Evolutionary conservation across 2,329 filamentous ascomycete genomes (phyloP), one percentile per base, ranked within the genome.

Genomic region (Aspergillus proliferans): DNA sequence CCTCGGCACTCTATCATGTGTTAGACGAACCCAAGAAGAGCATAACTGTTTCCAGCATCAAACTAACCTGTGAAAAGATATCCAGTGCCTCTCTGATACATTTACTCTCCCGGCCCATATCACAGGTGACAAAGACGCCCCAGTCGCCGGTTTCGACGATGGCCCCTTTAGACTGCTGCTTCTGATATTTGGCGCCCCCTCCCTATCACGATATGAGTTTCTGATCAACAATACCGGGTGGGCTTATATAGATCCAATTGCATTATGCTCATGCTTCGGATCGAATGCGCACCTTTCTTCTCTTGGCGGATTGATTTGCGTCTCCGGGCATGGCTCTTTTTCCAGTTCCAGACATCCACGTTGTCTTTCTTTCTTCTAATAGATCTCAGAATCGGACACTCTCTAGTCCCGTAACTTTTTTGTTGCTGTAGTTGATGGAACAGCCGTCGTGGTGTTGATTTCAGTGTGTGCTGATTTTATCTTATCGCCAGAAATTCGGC

Each of bases 41-140:
- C 3, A n/a, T 36, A 15, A 5, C 33, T 22, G 15, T 14, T 19
- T 7, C 12, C 19, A 18, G 9, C n/a, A 21, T 48, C 8, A 18
- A 28, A 65, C 70, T 53, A 50, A 80, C 79, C 64, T 81, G 73
- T 36, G 75, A 70, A 58, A 85, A 79, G 9, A 84, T 59, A 63
- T 83, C 80, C 39, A 75, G 65, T 45, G 81, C 68, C 56, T 85
- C 82, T 41, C 70, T 70, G 19, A 80, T 73, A 49, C 79, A 82
- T 66, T 81, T 83, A 38, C 69, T 71, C 67, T 85, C 82, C 59
- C 75, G 78, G 52, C 80, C 80, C 67, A 79, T 80, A 51, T 80
- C 76, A 61, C 81, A 84, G 3, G 82, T 83, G 39, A 80, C 77
- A 72, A 82, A 84, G 24, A 85, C 81, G 9, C 82, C 82, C 45